Evolutionary conservation across 345 rosid species (phyloP).

Genomic region (Linum trigynum): DNA sequence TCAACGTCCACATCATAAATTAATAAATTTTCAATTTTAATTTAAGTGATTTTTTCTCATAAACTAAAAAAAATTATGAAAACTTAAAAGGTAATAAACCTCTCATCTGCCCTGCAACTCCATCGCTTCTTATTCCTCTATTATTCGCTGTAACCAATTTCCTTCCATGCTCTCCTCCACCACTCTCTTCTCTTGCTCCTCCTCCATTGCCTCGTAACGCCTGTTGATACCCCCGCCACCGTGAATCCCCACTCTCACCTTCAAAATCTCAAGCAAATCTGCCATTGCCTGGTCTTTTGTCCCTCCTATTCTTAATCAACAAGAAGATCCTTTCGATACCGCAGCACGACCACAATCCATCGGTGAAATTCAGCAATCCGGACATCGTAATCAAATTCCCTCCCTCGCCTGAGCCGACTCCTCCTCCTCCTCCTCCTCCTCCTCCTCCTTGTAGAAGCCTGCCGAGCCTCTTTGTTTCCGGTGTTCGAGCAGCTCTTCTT

Average conservation of each 20-base stretch:
- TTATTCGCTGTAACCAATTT: not conserved
- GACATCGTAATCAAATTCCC: constrained; percentile 68
- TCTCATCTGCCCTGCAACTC: not conserved
- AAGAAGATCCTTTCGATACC: constrained; percentile 90
- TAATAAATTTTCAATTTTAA: too few species aligned
- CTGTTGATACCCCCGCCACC: constrained; percentile 25
- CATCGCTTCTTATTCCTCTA: not conserved
- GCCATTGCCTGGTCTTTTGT: constrained; percentile 43
- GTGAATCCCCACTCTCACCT: constrained; percentile 28
- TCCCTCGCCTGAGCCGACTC: constrained; percentile 25
- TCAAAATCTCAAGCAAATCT: constrained; percentile 47
- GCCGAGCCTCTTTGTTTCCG: constrained; percentile 12
- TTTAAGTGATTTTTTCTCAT: too few species aligned
- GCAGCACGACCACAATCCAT: constrained; percentile 96
- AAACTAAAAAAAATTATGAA: too few species aligned
- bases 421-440: constrained; percentile 35
- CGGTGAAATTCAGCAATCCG: constrained; percentile 86
- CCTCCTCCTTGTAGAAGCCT: constrained; percentile 44
- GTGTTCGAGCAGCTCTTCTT: constrained; percentile 26
- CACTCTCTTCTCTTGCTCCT: constrained; percentile 76
- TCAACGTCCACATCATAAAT: too few species aligned
- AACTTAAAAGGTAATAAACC: too few species aligned
- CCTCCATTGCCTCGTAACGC: constrained; percentile 31
- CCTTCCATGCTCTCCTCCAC: constrained; percentile 27
- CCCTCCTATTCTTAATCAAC: constrained; percentile 59